Percentiles rank a stretch among this genome's conserved stretches.
phyloP scores from a whole-genome alignment of 306 rosid genomes.

The Pyrus betulifolia region DNA sequence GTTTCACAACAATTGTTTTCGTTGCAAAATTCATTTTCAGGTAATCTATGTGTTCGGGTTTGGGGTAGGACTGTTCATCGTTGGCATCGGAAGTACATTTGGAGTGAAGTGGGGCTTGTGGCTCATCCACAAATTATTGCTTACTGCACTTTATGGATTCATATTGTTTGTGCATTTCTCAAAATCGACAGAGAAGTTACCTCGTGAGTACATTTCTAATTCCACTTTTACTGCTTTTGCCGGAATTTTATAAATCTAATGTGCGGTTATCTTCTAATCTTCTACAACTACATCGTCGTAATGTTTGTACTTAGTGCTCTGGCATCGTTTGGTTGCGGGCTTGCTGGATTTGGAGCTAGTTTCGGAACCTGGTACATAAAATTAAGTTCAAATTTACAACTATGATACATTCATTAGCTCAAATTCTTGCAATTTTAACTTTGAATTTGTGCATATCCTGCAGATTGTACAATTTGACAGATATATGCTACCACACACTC shows the following conservation, averaged over 20 bases:
- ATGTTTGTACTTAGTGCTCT: conserved; percentile 50
- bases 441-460: conserved; percentile 3
- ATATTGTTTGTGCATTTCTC: conserved; percentile 62
- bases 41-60: conserved; percentile 65
- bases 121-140: conserved; percentile 49
- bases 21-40: conserved; percentile 26
- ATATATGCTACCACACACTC: conserved; percentile 52
- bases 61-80: conserved; percentile 55
- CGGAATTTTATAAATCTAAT: neutral
- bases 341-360: conserved; percentile 40
- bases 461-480: conserved; percentile 62
- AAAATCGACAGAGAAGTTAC: conserved; percentile 71
- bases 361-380: conserved; percentile 60
- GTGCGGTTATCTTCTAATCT: conserved; percentile 12
- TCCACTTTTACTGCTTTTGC: neutral
- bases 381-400: neutral
- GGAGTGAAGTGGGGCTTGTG: conserved; percentile 57
- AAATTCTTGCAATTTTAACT: neutral
- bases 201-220: conserved; percentile 44
- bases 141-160: conserved; percentile 65
- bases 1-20: too few species aligned
- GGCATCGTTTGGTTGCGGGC: conserved; percentile 46
- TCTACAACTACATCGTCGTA: conserved; percentile 44
- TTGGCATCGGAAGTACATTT: conserved; percentile 24
- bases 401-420: neutral